These are phyloP conservation scores for Vigna reflexopilosa DNA, from an alignment of 306 rosid species.

Conservation along the genomic window DNA sequence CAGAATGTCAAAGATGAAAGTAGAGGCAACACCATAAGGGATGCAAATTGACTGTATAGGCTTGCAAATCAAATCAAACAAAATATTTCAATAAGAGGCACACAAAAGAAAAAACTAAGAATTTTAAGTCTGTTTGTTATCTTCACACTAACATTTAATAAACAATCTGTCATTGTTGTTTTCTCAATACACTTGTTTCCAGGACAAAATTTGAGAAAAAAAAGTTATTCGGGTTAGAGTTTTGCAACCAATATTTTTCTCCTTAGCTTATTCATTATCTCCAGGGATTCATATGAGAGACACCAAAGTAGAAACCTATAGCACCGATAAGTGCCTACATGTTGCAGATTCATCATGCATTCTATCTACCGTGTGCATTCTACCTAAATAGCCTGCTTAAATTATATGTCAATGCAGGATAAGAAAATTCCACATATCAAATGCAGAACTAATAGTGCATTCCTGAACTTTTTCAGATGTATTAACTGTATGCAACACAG, in stretches of 20 bases:
- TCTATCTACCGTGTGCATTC: not conserved
- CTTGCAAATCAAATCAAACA: not conserved
- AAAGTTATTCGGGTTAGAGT: not conserved
- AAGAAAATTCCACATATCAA: not conserved
- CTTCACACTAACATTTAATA: not conserved
- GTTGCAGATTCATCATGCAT: not conserved
- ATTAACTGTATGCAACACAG: not conserved
- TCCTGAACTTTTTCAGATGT: not conserved
- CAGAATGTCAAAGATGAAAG: slow-evolving; percentile 12
- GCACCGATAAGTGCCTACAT: not conserved
- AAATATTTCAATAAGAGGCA: not conserved
- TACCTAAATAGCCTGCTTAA: not conserved
- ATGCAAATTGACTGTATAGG: slow-evolving; percentile 23
- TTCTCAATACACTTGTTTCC: slow-evolving; percentile 14
- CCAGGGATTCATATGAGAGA: not conserved
- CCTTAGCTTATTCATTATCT: not conserved
- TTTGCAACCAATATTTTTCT: not conserved
- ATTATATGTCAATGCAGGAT: not conserved
- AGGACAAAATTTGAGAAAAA: slow-evolving; percentile 22
- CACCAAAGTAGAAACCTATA: slow-evolving; percentile 2
- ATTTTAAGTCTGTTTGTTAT: not conserved
- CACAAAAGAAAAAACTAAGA: not conserved
- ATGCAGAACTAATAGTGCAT: not conserved
- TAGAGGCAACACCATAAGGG: slow-evolving; percentile 9
- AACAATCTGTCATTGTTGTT: not conserved